Conservation (phyloP, 2,329 filamentous ascomycete genomes). For the Emericellopsis cladophorae region DNA sequence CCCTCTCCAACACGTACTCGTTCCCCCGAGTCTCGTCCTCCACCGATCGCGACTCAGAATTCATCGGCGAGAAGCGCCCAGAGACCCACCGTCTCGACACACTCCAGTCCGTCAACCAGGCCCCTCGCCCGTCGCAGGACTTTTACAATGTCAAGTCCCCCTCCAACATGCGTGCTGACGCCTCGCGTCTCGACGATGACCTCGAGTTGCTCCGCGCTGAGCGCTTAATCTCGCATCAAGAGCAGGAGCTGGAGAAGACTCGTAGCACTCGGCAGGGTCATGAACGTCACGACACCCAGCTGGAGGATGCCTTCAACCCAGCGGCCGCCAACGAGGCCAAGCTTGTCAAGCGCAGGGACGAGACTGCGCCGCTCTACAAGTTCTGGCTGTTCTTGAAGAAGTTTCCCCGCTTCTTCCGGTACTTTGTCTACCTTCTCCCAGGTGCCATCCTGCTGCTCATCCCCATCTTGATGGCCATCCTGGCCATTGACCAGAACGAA, state of each 20-base stretch:
- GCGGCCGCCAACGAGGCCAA: constrained; percentile 11
- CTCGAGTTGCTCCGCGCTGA: constrained; percentile 35
- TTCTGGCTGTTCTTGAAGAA: constrained; percentile 32
- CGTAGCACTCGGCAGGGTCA: constrained; percentile 6
- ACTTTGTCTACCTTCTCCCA: constrained; percentile 33
- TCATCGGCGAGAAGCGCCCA: background rate
- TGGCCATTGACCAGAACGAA: constrained; percentile 21
- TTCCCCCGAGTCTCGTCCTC: background rate
- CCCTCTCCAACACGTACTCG: background rate
- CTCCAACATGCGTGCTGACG: constrained; percentile 15
- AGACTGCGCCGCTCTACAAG: constrained; percentile 21
- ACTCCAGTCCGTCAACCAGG: constrained; percentile 16
- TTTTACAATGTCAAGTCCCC: constrained; percentile 4
- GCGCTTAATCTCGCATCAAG: constrained; percentile 29
- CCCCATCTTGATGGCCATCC: constrained; percentile 30
- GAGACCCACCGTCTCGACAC: constrained; percentile 7
- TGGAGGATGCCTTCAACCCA: constrained; percentile 34
- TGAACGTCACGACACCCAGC: constrained; percentile 15
- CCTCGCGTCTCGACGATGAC: constrained; percentile 30
- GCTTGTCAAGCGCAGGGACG: constrained; percentile 15
- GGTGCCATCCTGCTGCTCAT: constrained; percentile 30
- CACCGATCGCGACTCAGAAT: background rate
- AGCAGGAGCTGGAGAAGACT: constrained; percentile 19
- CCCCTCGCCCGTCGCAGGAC: constrained; percentile 9
- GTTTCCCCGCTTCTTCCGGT: constrained; percentile 36